Percentiles rank a stretch among this genome's conserved stretches.
These are phyloP conservation scores for Artemisia annua DNA, from an alignment of 129 eudicot genomes.

Conservation along the genomic window DNA sequence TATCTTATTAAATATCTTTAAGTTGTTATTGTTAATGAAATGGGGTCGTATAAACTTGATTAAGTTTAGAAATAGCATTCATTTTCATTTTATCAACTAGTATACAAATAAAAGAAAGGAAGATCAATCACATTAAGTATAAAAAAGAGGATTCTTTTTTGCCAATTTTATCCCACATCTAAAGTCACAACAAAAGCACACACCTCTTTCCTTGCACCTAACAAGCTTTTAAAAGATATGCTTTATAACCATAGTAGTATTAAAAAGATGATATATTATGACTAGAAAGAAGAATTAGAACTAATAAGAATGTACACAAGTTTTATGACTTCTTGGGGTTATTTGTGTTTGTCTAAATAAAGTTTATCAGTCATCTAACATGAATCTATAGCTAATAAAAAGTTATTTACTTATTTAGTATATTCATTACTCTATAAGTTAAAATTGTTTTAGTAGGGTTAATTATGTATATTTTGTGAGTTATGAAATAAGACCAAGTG, in stretches of 20 bases:
- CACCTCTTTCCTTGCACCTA: neutral
- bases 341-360: too few relatives aligned
- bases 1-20: too few relatives aligned
- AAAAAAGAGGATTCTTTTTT: constrained; percentile 19
- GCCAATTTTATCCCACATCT: constrained; percentile 21
- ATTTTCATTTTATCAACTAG: neutral
- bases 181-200: constrained; percentile 14
- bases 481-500: constrained; percentile 1
- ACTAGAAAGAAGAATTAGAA: too few relatives aligned
- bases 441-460: neutral
- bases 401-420: too few relatives aligned
- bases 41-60: neutral
- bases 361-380: too few relatives aligned
- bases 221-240: neutral
- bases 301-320: too few relatives aligned
- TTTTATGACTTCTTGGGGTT: too few relatives aligned
- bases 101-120: neutral
- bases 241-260: too few relatives aligned
- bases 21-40: too few relatives aligned
- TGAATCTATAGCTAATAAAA: too few relatives aligned
- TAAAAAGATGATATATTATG: too few relatives aligned
- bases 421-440: neutral
- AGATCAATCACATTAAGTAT: constrained; percentile 29
- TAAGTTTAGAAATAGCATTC: neutral
- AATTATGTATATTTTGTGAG: neutral